phyloP scores from a whole-genome alignment of 306 rosid genomes.

The Vigna hirtella region DNA sequence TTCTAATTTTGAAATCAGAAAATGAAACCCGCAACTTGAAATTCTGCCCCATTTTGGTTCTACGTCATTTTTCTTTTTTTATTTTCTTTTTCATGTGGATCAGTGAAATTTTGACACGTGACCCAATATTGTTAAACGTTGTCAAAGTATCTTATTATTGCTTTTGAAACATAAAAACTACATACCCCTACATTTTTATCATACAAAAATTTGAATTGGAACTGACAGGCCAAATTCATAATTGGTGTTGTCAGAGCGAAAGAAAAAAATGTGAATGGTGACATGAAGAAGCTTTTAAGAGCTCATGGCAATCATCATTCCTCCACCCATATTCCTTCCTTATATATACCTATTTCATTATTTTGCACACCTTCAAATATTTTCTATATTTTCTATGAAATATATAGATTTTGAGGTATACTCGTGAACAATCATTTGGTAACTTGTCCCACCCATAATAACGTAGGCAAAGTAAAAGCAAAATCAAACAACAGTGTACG shows the following conservation, averaged over 20 bases:
- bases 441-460: conserved; percentile 33
- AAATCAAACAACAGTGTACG: conserved; percentile 41
- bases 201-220: background rate
- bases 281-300: conserved; percentile 33
- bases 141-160: no score
- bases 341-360: background rate
- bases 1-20: no score
- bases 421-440: conserved; percentile 3
- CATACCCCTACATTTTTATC: no score
- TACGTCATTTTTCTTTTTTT: no score
- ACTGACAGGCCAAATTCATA: background rate
- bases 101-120: no score
- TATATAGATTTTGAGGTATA: conserved; percentile 4
- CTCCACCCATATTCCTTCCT: conserved; percentile 11
- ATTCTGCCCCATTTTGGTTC: no score
- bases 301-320: conserved; percentile 14
- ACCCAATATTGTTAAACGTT: no score
- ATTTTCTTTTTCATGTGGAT: no score
- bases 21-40: no score
- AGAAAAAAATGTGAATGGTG: conserved; percentile 26
- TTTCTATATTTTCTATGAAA: conserved; percentile 3
- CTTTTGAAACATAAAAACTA: no score
- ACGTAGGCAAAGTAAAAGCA: conserved; percentile 43
- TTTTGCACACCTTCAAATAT: conserved; percentile 7
- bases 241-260: conserved; percentile 2